Evolutionary conservation across 805 yeast species (phyloP), one percentile per base, ranked within the genome.

Genomic region (Myxozyma neotropica): DNA sequence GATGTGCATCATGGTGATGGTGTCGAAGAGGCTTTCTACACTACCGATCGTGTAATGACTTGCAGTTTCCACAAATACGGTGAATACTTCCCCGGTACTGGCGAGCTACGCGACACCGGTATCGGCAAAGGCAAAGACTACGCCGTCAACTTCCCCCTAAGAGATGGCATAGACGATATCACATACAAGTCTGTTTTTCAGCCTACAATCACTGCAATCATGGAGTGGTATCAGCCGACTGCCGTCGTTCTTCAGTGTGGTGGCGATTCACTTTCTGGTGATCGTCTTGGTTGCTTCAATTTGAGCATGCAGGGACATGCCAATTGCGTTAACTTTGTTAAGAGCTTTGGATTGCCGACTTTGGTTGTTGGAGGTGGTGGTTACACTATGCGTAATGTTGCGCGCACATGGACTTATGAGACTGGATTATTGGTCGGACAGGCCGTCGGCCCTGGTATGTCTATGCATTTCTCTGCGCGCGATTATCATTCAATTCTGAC

Each of bases 1-100:
- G 98, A 93, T 73, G 82, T 93, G 13, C 98, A 93, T 73, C 98
- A 93, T 71, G 98, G 98, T 46, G 98, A 93, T 74, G 98, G 98
- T 65, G 98, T 93, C 19, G 96, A 93, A 73, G 98, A 93, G 74
- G 97, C 97, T 0, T 93, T 93, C 71, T 89, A 93, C 75, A 83
- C 94, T 17, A 89, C 97, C 1, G 98, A 92, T 73, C 78, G 98
- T 61, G 98, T 92, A 47, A 91, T 92, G 97, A 92, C 97, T 0
- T 92, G 92, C 67, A 87, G 95, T 10, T 92, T 92, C 80, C 98
- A 92, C 79, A 93, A 91, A 75, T 93, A 86, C 73, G 98, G 98
- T 21, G 94, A 90, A 73, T 93, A 90, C 72, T 93, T 93, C 80
- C 99, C 99, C 2, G 97, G 97, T 13, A 93, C 99, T 0, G 99